Evolutionary conservation across 2,329 filamentous ascomycete genomes (phyloP), one percentile per base, ranked within the genome.

Genomic region (Penicillium freii): DNA sequence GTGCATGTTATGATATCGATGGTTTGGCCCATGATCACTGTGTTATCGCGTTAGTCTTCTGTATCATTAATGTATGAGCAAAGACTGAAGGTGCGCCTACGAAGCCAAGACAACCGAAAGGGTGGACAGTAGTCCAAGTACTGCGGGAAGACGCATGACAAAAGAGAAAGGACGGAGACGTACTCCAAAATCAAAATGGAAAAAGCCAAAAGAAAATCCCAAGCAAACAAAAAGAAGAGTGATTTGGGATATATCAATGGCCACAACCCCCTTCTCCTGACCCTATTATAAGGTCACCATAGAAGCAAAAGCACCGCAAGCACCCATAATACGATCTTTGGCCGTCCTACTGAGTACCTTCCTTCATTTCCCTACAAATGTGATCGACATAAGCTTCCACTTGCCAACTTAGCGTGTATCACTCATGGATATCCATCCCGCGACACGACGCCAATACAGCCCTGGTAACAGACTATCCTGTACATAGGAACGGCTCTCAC

Each of bases 111-210:
- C 63, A 38, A 54, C 19, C 1, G 57, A 61, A 39, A 64, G 25
- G 29, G 55, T 46, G 46, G 63, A 62, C 17, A 65, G 29, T 21
- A 64, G 21, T n/a, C 59, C 54, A 43, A 61, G 11, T 15, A 47
- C 48, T 36, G 39, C 23, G 33, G 50, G 38, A 38, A 64, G 31
- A 53, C 61, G 59, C 57, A 62, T 60, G 27, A 25, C 29, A 19
- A 40, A 47, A 19, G 31, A 11, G 36, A 49, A 27, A n/a, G 10
- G 27, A 40, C 17, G n/a, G 29, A 58, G 27, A 10, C 27, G 31
- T 13, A 5, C 31, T 33, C 31, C 13, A 38, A 29, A 45, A 6
- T 2, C 3, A 25, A 21, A 25, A 51, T 29, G 6, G 23, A 21
- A 31, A n/a, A 23, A 57, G 29, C 29, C 19, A 15, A 40, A 27